Base-by-base conservation (phyloP, 257 asterid genomes). In the Capsicum baccatum region DNA sequence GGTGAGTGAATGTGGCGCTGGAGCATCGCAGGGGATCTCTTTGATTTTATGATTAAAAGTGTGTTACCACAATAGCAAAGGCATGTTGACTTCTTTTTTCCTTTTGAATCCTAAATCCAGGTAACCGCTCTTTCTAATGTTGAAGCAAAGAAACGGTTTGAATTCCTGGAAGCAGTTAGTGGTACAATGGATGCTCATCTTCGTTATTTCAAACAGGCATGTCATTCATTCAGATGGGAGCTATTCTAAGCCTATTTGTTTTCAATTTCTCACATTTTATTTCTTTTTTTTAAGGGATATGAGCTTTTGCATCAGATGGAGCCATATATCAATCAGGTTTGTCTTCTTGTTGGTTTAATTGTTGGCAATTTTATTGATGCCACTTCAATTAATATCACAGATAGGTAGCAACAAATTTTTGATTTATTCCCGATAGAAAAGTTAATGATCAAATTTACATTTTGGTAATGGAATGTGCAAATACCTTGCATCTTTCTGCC, bases 271-370 rank as follows among this genome's bases (percentile, higher is more conserved):
- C 82, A 80, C 62, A 78, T 78, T 79, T 69, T 42, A 73, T 87
- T 87, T 87, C 78, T 83, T 60, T 58, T 84, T 35, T 92, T 83
- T 80, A 96, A 96, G 98, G 99, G 99, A 13, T 97, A 95, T 86
- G 99, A 97, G 90, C 91, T 97, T 88, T 89, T 97, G 92, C 99
- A 95, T 92, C 99, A 95, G 90, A 97, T 97, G 99, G 99, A 97
- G 89, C 99, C 99, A 9, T 97, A 97, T 87, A 95, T 97, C 81
- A 97, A 94, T 87, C 99, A 94, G 99, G 99, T 97, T 74, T 64
- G 87, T 84, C 78, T 80, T 88, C 54, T 62, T 87, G 48, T 73
- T 16, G 79, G 55, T 87, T 83, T 78, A 50, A 59, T 80, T 82
- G 80, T 79, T 84, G 73, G 35, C 60, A 84, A 85, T 56, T 83